Percentiles rank a stretch among this genome's conserved stretches.
These are phyloP conservation scores for Punica granatum DNA, from an alignment of 345 rosid species.

Conservation along the genomic window DNA sequence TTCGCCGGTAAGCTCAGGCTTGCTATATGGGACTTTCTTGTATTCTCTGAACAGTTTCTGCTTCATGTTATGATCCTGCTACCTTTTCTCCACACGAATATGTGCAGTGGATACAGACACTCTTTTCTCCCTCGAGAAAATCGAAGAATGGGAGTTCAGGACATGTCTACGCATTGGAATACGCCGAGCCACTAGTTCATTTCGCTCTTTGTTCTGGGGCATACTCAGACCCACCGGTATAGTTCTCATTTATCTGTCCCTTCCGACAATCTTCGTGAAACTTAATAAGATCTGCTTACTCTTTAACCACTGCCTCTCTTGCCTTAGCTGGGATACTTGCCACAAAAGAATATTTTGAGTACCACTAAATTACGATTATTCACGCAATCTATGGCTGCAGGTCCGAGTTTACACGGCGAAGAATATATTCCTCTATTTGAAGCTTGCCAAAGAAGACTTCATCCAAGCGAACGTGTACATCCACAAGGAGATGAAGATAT, in stretches of 20 bases:
- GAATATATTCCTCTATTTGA: constrained; percentile 53
- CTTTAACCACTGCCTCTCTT: too few relatives aligned
- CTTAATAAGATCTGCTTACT: too few relatives aligned
- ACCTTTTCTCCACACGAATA: neutral
- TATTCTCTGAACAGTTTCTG: neutral
- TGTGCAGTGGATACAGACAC: constrained; percentile 62
- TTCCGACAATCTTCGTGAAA: neutral
- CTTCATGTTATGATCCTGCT: neutral
- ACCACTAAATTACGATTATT: neutral
- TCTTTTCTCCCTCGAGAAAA: constrained; percentile 75
- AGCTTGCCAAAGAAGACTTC: constrained; percentile 53
- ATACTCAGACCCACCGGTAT: constrained; percentile 67
- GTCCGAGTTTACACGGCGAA: constrained; percentile 60
- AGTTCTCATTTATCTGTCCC: neutral
- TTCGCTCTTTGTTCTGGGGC: constrained; percentile 75
- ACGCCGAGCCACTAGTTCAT: constrained; percentile 77
- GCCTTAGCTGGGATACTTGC: too few relatives aligned
- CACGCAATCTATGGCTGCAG: constrained; percentile 22
- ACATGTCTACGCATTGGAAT: constrained; percentile 69
- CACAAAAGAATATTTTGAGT: too few relatives aligned
- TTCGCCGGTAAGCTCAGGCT: constrained; percentile 37
- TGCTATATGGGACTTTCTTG: neutral
- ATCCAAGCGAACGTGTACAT: constrained; percentile 44
- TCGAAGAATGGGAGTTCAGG: constrained; percentile 32
- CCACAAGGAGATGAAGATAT: constrained; percentile 56